Percentiles rank a stretch among this genome's conserved stretches.
Conservation (phyloP, 2,329 filamentous ascomycete species). For the Metarhizium sp. region DNA sequence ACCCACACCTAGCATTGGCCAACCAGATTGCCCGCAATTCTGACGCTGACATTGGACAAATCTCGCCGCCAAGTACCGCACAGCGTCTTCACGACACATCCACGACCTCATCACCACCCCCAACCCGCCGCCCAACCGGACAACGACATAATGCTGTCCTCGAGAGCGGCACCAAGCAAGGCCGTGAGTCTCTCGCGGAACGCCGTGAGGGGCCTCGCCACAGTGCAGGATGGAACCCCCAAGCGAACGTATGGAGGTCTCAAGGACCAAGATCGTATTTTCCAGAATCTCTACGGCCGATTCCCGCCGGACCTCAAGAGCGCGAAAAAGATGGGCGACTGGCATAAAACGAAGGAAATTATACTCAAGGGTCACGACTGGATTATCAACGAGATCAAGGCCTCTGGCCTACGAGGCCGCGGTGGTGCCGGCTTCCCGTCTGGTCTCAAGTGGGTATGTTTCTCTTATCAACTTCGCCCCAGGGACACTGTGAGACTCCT, state of each 20-base stretch:
- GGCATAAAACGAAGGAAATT: constrained; percentile 99
- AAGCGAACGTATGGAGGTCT: constrained; percentile 76
- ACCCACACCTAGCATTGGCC: constrained; percentile 24
- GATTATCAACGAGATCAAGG: constrained; percentile 97
- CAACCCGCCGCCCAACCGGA: constrained; percentile 15
- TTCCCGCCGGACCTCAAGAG: constrained; percentile 85
- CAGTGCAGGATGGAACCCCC: constrained; percentile 63
- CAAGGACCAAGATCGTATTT: constrained; percentile 95
- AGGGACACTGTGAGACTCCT: neutral
- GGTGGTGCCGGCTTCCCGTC: constrained; percentile 97
- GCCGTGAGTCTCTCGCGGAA: constrained; percentile 32
- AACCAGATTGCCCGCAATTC: constrained; percentile 31
- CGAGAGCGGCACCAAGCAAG: constrained; percentile 30
- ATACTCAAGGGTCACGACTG: constrained; percentile 94
- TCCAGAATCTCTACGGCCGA: constrained; percentile 95
- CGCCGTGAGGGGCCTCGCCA: constrained; percentile 63
- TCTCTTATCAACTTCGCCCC: neutral
- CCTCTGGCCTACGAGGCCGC: constrained; percentile 87
- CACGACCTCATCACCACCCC: constrained; percentile 12
- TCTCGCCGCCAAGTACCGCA: constrained; percentile 26
- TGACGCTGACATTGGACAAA: constrained; percentile 24
- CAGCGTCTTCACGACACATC: constrained; percentile 17
- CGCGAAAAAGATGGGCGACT: constrained; percentile 96
- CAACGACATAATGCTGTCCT: constrained; percentile 33
- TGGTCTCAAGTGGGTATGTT: constrained; percentile 92